Percentiles rank a stretch among this genome's conserved stretches.
Evolutionary conservation across 2,329 filamentous ascomycete species (phyloP).

Genomic region (Colletotrichum neosansevieriae): DNA sequence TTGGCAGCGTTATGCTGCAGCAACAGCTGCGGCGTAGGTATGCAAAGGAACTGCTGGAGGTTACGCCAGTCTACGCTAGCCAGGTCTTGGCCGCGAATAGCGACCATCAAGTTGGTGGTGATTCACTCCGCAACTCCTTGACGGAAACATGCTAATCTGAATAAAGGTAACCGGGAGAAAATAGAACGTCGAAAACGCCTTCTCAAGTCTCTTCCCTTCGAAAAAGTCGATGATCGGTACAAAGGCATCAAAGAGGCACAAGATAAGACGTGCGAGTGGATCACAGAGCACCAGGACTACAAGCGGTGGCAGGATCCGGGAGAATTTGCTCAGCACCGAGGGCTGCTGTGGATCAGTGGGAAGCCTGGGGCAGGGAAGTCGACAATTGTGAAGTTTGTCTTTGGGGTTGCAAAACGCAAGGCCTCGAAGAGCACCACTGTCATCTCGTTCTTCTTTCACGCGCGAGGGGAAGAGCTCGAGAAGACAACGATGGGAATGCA

Average conservation of each 20-base stretch:
- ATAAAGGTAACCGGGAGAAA: no score
- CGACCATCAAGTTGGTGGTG: no score
- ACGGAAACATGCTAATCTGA: no score
- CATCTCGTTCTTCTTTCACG: conserved; percentile 39
- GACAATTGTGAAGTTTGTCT: conserved; percentile 57
- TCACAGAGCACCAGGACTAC: conserved; percentile 50
- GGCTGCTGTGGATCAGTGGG: conserved; percentile 61
- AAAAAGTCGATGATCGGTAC: conserved; percentile 53
- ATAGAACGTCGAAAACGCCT: background rate
- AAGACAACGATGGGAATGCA: conserved; percentile 30
- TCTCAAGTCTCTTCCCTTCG: conserved; percentile 51
- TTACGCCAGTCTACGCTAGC: background rate
- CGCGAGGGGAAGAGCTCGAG: conserved; percentile 32
- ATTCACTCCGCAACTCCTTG: no score
- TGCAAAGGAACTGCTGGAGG: conserved; percentile 22
- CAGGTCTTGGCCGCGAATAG: no score
- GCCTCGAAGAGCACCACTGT: conserved; percentile 27
- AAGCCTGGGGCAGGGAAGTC: conserved; percentile 61
- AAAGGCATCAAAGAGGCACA: conserved; percentile 52
- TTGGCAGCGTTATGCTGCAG: conserved; percentile 52
- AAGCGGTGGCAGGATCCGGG: conserved; percentile 50
- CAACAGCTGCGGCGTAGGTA: conserved; percentile 48
- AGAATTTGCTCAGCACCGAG: conserved; percentile 45
- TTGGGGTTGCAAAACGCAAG: conserved; percentile 35
- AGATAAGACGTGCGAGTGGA: conserved; percentile 55